Base-by-base conservation (phyloP, 768 basidiomycete species). In the Lepiota venenata region DNA sequence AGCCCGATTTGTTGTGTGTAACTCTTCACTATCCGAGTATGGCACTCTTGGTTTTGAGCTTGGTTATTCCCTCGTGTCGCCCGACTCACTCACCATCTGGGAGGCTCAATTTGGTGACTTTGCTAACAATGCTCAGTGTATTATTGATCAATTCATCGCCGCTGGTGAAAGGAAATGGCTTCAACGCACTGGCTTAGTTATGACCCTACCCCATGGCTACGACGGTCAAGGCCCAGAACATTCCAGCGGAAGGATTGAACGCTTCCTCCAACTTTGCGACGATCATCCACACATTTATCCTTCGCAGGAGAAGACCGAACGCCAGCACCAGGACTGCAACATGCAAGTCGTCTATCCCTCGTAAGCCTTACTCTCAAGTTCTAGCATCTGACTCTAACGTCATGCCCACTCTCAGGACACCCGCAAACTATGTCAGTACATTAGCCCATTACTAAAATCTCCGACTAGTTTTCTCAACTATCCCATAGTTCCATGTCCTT, bases 81-180 rank as follows among this genome's bases (percentile, higher is more conserved):
- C 96, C 16, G 85, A 93, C 65, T 77, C 85, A 22, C 78, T 99
- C 59, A 93, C 93, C 14, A 87, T 99, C 64, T 99, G 96, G 97
- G 97, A 98, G 69, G 97, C 96, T 14, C 96, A 98, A 69, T 95
- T 98, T 64, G 96, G 96, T 67, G 96, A 98, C 72, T 98, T 98
- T 68, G 94, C 89, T 32, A 98, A 98, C 75, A 95, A 91, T 61
- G 96, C 95, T 2, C 96, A 98, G 70, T 88, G 87, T 68, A 96
- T 98, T 70, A 97, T 99, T 63, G 96, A 99, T 66, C 97, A 99
- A 71, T 99, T 98, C 76, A 91, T 99, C 59, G 93, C 94, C 18
- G 87, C 96, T 21, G 96, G 97, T 38, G 96, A 99, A 73, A 79
- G 94, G 59, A 99, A 99, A 69, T 99, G 96, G 96, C 66, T 98